Conservation (phyloP, 2,329 filamentous ascomycete genomes). For the Cercospora sp. region DNA sequence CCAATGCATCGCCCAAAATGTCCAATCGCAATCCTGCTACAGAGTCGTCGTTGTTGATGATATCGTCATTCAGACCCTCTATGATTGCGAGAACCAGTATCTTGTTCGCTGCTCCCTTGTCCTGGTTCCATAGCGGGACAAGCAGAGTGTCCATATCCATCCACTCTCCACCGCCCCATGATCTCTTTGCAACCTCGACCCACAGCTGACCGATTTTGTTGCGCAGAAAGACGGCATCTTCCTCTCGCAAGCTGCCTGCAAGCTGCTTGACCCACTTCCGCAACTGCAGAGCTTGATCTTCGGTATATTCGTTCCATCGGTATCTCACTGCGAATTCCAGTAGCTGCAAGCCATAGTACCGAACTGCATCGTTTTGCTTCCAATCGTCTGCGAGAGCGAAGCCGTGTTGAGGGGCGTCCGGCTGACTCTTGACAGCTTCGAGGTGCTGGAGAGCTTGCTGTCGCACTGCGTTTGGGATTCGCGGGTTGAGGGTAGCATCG, state of each 20-base stretch:
- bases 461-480: conserved; percentile 77
- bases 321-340: conserved; percentile 88
- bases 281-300: conserved; percentile 67
- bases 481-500: conserved; percentile 80
- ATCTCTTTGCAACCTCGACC: conserved; percentile 91
- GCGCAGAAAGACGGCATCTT: conserved; percentile 78
- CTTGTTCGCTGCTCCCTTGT: conserved; percentile 62
- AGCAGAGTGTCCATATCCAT: conserved; percentile 88
- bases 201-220: conserved; percentile 95
- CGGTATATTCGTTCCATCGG: conserved; percentile 72
- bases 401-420: conserved; percentile 80
- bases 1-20: conserved; percentile 81
- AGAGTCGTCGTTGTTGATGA: conserved; percentile 85
- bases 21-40: conserved; percentile 80
- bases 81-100: conserved; percentile 85
- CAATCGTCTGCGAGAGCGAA: conserved; percentile 77
- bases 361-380: conserved; percentile 74
- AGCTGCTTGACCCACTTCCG: conserved; percentile 78
- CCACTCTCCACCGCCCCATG: conserved; percentile 85
- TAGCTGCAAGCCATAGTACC: conserved; percentile 90
- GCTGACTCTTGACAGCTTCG: conserved; percentile 77
- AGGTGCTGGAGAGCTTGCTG: conserved; percentile 82
- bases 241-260: conserved; percentile 66
- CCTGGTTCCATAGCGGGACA: conserved; percentile 71
- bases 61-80: conserved; percentile 89